Evolutionary conservation across 768 basidiomycete genomes (phyloP).

Genomic region (Termitomyces titanicus): DNA sequence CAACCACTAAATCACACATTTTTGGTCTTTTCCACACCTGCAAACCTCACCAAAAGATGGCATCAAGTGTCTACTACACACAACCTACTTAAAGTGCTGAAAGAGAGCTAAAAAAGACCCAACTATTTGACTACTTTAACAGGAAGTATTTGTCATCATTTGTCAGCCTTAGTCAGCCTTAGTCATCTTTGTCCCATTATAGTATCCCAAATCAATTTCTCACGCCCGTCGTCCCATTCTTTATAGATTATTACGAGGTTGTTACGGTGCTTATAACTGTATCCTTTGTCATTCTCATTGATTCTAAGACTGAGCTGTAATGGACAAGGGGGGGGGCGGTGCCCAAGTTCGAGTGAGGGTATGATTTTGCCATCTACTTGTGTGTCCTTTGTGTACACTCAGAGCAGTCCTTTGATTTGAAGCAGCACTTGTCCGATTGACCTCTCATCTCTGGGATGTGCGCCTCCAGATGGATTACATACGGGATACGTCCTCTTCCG

Average conservation of each 20-base stretch:
- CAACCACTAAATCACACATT: no score
- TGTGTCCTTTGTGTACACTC: not conserved
- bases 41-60: no score
- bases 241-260: conserved; percentile 27
- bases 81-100: no score
- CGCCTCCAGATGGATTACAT: conserved; percentile 76
- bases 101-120: no score
- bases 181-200: no score
- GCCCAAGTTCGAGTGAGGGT: conserved; percentile 45
- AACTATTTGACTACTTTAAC: no score
- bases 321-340: conserved; percentile 44
- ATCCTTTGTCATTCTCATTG: not conserved
- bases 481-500: conserved; percentile 80
- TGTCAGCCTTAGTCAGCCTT: no score
- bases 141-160: no score
- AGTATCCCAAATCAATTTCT: no score
- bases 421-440: conserved; percentile 23
- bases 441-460: conserved; percentile 67
- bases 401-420: conserved; percentile 18
- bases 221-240: no score
- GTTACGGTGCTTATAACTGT: conserved; percentile 40
- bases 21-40: no score
- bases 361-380: conserved; percentile 3
- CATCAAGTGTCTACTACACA: no score
- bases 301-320: conserved; percentile 29